Base-by-base conservation (phyloP, 768 basidiomycete genomes). In the Suillus alpinus region DNA sequence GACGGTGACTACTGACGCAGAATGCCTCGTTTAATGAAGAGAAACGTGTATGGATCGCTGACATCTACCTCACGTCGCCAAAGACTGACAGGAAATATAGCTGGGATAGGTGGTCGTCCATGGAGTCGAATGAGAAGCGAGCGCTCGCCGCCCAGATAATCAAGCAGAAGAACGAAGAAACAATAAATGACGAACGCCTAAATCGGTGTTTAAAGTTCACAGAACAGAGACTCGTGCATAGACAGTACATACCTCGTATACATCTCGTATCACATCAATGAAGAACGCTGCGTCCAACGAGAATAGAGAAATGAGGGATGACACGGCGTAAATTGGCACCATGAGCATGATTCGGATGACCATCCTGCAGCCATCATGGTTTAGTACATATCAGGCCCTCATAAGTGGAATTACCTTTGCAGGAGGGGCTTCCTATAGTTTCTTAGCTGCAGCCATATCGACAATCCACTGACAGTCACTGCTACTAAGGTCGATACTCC, bases 311-410 rank as follows among this genome's bases (percentile, higher is more conserved):
- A 98, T 94, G 65, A 98, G 79, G 4, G 94, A 95, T 0, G 97
- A 83, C 32, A 98, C 79, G 1, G 87, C 94, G 72, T 99, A 98
- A 32, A 98, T 78, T 0, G 96, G 96, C 6, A 92, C 92, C 95
- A 98, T 98, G 66, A 98, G 63, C 91, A 98, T 94, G 70, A 98
- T 97, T 51, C 97, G 84, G 47, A 97, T 82, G 53, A 96, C 95
- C 84, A 92, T 91, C 64, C 96, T 91, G 9, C 60, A 13, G 68
- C 29, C 6, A 47, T 60, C 47, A n/a, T 18, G 41, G 47, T 12
- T 43, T 32, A 58, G 37, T 52, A 14, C 16, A 31, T n/a, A 50
- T 20, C 40, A 10, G 61, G 39, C 23, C 34, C 3, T 31, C 20
- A 36, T 57, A 29, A 49, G 37, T 49, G 26, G 43, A 59, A 32